These are phyloP conservation scores for Saturnispora sekii DNA, from an alignment of 805 yeast genomes.

Conservation along the genomic window DNA sequence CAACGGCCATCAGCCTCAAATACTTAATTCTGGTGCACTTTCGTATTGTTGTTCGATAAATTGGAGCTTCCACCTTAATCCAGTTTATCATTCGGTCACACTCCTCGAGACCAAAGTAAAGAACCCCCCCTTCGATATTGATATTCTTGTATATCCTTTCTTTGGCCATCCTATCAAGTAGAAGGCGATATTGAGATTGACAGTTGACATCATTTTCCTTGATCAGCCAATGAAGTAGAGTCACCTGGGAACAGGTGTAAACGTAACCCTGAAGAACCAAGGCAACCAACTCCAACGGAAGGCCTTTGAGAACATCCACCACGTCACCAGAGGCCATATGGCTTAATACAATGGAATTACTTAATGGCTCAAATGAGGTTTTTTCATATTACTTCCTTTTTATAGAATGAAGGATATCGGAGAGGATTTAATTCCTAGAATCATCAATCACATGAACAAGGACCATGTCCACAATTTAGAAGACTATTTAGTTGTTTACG, in stretches of 20 bases:
- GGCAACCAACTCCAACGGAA: not conserved
- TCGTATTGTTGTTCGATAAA: not conserved
- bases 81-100: not conserved
- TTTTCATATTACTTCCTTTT: not conserved
- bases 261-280: not conserved
- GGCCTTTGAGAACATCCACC: not conserved
- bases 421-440: constrained; percentile 27
- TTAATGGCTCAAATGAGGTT: too few species aligned
- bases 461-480: constrained; percentile 63
- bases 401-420: not conserved
- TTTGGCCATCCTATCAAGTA: not conserved
- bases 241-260: not conserved
- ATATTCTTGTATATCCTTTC: not conserved
- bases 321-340: not conserved
- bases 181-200: not conserved
- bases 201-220: not conserved
- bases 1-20: not conserved
- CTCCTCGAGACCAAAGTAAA: not conserved
- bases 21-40: not conserved
- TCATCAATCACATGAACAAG: constrained; percentile 70
- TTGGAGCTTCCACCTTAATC: not conserved
- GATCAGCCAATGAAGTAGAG: constrained; percentile 1
- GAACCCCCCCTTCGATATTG: not conserved
- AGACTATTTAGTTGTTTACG: constrained; percentile 65
- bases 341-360: too few species aligned